phyloP scores from a whole-genome alignment of 495 filamentous ascomycete genomes.

The Penicillium psychrofluorescens region DNA sequence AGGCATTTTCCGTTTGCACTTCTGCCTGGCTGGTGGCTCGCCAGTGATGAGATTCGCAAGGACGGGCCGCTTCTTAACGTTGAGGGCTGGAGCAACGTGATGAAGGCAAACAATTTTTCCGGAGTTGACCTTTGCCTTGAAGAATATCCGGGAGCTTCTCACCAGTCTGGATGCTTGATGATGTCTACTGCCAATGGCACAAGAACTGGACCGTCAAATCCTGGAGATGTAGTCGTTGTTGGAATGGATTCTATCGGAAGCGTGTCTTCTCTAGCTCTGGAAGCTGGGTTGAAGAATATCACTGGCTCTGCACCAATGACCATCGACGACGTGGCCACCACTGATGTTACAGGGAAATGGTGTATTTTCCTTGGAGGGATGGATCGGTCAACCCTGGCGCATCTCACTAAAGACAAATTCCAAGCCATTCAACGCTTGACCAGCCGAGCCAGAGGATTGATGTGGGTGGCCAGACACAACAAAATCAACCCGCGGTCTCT shows the following conservation, averaged over 20 bases:
- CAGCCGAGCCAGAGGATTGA: conserved; percentile 13
- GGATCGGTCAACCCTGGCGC: conserved; percentile 13
- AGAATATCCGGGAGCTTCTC: conserved; percentile 15
- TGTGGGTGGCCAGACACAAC: conserved; percentile 21
- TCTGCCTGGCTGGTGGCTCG: conserved; percentile 24
- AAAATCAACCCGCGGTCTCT: conserved; percentile 8
- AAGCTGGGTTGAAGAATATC: conserved; percentile 5
- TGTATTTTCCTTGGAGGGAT: conserved; percentile 27
- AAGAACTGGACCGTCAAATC: conserved; percentile 4
- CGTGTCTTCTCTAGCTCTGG: conserved; percentile 6
- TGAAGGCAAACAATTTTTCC: conserved; percentile 17
- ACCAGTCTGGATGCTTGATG: conserved; percentile 17
- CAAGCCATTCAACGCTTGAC: conserved; percentile 16
- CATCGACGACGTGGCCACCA: neutral
- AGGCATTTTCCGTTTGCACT: conserved; percentile 22
- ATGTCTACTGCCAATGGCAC: conserved; percentile 12
- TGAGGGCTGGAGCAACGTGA: conserved; percentile 14
- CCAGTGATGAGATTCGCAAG: conserved; percentile 11
- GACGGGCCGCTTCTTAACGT: conserved; percentile 15
- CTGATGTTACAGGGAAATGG: conserved; percentile 18
- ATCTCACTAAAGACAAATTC: conserved; percentile 16
- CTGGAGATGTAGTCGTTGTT: conserved; percentile 17
- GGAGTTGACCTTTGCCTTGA: conserved; percentile 17
- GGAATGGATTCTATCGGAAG: conserved; percentile 7
- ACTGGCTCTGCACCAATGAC: conserved; percentile 5